These are phyloP conservation scores for Umbelopsis sp. DNA, from an alignment of 192 early-diverging fungal species.

Conservation along the genomic window DNA sequence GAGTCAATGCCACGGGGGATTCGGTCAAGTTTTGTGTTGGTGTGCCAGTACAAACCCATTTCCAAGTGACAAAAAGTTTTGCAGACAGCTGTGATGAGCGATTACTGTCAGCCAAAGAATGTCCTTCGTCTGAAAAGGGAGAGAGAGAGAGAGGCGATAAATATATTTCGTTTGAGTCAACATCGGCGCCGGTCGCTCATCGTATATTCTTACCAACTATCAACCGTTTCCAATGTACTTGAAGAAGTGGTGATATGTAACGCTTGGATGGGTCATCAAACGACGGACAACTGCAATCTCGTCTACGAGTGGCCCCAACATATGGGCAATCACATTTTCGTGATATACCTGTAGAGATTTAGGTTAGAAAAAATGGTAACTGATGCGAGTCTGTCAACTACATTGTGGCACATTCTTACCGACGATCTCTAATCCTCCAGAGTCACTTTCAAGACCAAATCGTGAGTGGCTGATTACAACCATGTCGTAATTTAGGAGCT, in stretches of 20 bases:
- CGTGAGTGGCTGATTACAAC: constrained; percentile 70
- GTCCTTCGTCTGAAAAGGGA: constrained; percentile 73
- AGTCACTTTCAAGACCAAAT: constrained; percentile 61
- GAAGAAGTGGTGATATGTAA: constrained; percentile 65
- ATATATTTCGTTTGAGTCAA: too few relatives aligned
- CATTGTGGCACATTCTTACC: neutral
- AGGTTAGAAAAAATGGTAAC: too few relatives aligned
- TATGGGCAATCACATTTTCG: constrained; percentile 35
- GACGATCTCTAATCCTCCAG: constrained; percentile 38
- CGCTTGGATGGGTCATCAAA: constrained; percentile 22
- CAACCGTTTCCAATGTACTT: constrained; percentile 76
- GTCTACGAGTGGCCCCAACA: constrained; percentile 41
- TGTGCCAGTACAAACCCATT: constrained; percentile 79
- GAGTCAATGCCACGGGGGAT: constrained; percentile 17
- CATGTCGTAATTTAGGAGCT: constrained; percentile 65
- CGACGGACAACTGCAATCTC: constrained; percentile 26
- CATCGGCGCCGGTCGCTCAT: too few relatives aligned
- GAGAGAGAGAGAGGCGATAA: neutral
- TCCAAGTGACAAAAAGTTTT: constrained; percentile 54
- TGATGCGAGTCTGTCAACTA: too few relatives aligned
- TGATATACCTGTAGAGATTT: constrained; percentile 4
- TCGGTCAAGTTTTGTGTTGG: constrained; percentile 66
- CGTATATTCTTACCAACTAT: constrained; percentile 61
- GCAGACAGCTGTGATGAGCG: constrained; percentile 54
- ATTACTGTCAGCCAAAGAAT: constrained; percentile 59